A percentile compares a stretch with the other conserved stretches of the same genome.
phyloP scores from a whole-genome alignment of 2,329 filamentous ascomycete species.

The Botryosphaeria agaves region DNA sequence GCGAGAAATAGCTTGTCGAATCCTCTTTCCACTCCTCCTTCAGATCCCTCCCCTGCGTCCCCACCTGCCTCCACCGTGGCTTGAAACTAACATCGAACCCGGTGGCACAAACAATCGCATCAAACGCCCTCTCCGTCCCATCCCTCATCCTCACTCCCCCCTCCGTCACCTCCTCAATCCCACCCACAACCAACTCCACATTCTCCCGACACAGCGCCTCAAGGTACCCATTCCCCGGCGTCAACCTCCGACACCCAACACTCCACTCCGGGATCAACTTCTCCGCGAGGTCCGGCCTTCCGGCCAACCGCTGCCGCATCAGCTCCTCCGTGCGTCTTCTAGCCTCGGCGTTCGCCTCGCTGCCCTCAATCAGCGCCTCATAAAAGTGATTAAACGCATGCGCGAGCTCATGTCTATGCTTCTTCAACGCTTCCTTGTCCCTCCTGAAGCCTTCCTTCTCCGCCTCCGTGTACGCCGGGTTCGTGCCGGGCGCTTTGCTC shows the following conservation, averaged over 20 bases:
- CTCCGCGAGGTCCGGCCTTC: constrained; percentile 16
- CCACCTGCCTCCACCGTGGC: constrained; percentile 11
- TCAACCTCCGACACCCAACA: constrained; percentile 25
- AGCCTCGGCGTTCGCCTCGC: neutral
- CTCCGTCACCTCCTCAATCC: constrained; percentile 18
- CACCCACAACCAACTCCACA: constrained; percentile 23
- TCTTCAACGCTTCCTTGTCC: constrained; percentile 20
- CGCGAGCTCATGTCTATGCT: neutral
- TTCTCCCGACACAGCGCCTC: constrained; percentile 26
- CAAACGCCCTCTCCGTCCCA: constrained; percentile 13
- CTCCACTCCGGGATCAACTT: constrained; percentile 22
- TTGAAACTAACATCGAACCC: constrained; percentile 19
- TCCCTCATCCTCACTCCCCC: constrained; percentile 15
- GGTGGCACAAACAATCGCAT: constrained; percentile 26
- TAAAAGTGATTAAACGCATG: neutral
- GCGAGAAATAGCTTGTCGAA: constrained; percentile 11
- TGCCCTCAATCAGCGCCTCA: neutral
- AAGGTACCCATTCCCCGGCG: constrained; percentile 26
- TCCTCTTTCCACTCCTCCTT: constrained; percentile 10
- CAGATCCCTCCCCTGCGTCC: constrained; percentile 10
- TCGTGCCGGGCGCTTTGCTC: constrained; percentile 15
- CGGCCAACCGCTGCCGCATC: constrained; percentile 21
- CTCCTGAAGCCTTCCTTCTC: constrained; percentile 25
- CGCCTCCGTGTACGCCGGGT: too few relatives aligned
- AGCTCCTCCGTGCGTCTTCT: constrained; percentile 10